phyloP scores from a whole-genome alignment of 1,284 basidiomycete species.

The Volvariella surrecta region DNA sequence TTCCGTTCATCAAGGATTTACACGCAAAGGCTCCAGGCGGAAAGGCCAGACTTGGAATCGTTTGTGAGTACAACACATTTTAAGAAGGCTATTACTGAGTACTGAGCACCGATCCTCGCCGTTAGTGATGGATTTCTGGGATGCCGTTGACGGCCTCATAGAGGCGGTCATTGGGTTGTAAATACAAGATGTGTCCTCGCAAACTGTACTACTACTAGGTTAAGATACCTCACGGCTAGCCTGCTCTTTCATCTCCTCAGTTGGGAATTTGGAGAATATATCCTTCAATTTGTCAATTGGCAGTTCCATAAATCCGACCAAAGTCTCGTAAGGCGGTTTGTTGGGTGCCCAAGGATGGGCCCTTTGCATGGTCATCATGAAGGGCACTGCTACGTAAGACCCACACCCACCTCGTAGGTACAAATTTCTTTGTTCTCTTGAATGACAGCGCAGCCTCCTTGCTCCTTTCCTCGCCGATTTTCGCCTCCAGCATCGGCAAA shows the following conservation, averaged over 20 bases:
- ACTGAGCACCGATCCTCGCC: no score
- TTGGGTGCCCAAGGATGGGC: constrained; percentile 45
- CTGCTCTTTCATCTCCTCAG: constrained; percentile 39
- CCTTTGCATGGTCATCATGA: constrained; percentile 17
- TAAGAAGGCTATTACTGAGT: no score
- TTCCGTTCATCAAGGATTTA: background rate
- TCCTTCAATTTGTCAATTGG: constrained; percentile 59
- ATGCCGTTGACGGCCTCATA: background rate
- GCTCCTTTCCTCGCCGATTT: constrained; percentile 33
- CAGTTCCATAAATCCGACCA: constrained; percentile 44
- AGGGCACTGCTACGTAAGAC: background rate
- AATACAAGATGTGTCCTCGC: background rate
- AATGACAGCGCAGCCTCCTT: constrained; percentile 37
- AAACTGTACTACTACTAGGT: background rate
- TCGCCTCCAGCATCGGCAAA: constrained; percentile 42
- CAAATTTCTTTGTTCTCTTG: constrained; percentile 54
- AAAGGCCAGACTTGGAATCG: background rate
- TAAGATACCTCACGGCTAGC: constrained; percentile 1
- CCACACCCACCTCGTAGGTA: constrained; percentile 40
- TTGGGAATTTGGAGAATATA: constrained; percentile 46
- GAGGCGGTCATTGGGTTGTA: background rate
- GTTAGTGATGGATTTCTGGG: background rate
- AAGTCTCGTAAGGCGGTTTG: constrained; percentile 53
- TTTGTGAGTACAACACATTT: background rate
- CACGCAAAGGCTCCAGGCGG: background rate